Evolutionary conservation across 2,329 filamentous ascomycete genomes (phyloP).

Genomic region (Allantophomopsis lycopodina): DNA sequence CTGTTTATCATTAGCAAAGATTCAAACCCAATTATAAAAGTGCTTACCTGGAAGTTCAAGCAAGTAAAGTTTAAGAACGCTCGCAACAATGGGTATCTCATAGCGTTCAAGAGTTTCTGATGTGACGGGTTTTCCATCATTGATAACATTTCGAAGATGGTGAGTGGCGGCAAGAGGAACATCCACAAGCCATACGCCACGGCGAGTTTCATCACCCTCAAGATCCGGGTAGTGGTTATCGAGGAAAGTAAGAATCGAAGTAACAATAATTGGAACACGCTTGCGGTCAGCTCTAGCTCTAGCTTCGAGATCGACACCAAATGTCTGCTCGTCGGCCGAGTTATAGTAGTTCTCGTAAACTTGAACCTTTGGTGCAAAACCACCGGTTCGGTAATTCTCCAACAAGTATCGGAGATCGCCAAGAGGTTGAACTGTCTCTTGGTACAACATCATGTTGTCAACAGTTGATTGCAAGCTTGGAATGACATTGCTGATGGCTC

Average conservation of each 20-base stretch:
- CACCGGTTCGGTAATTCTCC: slow-evolving; percentile 93
- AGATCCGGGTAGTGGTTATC: slow-evolving; percentile 96
- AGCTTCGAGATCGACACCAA: slow-evolving; percentile 95
- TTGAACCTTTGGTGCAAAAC: slow-evolving; percentile 78
- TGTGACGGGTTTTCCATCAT: slow-evolving; percentile 71
- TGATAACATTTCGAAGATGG: slow-evolving; percentile 67
- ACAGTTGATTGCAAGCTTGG: slow-evolving; percentile 90
- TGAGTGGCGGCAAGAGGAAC: slow-evolving; percentile 78
- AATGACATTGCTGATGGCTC: slow-evolving; percentile 94
- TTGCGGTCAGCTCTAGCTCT: slow-evolving; percentile 88
- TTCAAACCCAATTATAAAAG: background rate
- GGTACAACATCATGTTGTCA: slow-evolving; percentile 97
- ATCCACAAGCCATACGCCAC: slow-evolving; percentile 88
- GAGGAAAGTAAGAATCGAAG: slow-evolving; percentile 84
- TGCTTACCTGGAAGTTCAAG: slow-evolving; percentile 79
- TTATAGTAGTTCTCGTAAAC: slow-evolving; percentile 99
- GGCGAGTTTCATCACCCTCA: slow-evolving; percentile 85
- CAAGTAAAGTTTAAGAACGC: slow-evolving; percentile 84
- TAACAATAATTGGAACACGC: slow-evolving; percentile 84
- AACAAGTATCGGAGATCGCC: slow-evolving; percentile 86
- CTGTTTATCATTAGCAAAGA: slow-evolving; percentile 28
- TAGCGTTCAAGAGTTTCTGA: slow-evolving; percentile 71
- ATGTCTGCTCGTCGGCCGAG: slow-evolving; percentile 92
- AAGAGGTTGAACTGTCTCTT: slow-evolving; percentile 91
- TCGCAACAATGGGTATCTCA: slow-evolving; percentile 88